These are phyloP conservation scores for Theileria annulata DNA, from an alignment of 169 alveolate genomes.

Conservation along the genomic window DNA sequence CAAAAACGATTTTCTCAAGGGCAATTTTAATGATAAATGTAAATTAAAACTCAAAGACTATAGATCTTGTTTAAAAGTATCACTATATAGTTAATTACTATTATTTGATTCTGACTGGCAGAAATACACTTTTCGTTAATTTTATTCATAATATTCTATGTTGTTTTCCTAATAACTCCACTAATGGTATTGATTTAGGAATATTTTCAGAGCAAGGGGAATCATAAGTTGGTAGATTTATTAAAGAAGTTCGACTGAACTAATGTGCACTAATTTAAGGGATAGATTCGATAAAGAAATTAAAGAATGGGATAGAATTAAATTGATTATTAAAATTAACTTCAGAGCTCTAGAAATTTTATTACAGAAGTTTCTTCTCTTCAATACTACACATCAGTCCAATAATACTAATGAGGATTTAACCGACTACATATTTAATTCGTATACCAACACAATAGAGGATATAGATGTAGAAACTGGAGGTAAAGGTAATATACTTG, in stretches of 20 bases:
- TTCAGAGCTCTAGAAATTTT: slow-evolving; percentile 43
- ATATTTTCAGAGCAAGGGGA: slow-evolving; percentile 36
- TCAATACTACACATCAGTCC: not conserved
- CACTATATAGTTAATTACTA: not conserved
- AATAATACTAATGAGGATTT: not conserved
- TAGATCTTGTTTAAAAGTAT: slow-evolving; percentile 72
- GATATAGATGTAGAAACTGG: not conserved
- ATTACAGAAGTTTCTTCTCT: slow-evolving; percentile 54
- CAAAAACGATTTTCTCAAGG: slow-evolving; percentile 74
- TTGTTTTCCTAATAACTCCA: not conserved
- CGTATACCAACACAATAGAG: not conserved
- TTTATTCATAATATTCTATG: not conserved
- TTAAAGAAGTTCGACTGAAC: slow-evolving; percentile 32
- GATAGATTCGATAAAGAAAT: not conserved
- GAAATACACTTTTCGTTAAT: not conserved
- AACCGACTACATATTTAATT: not conserved
- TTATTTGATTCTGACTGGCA: not conserved
- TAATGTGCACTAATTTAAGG: not conserved
- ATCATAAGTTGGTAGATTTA: slow-evolving; percentile 27
- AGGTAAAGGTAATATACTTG: not conserved
- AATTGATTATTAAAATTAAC: slow-evolving; percentile 15
- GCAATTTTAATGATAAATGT: slow-evolving; percentile 72
- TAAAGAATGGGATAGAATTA: slow-evolving; percentile 28
- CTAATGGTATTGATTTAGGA: slow-evolving; percentile 15
- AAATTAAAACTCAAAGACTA: slow-evolving; percentile 63